These are phyloP conservation scores for Kluyveromyces dobzhanskii DNA, from an alignment of 805 yeast genomes.

Conservation along the genomic window DNA sequence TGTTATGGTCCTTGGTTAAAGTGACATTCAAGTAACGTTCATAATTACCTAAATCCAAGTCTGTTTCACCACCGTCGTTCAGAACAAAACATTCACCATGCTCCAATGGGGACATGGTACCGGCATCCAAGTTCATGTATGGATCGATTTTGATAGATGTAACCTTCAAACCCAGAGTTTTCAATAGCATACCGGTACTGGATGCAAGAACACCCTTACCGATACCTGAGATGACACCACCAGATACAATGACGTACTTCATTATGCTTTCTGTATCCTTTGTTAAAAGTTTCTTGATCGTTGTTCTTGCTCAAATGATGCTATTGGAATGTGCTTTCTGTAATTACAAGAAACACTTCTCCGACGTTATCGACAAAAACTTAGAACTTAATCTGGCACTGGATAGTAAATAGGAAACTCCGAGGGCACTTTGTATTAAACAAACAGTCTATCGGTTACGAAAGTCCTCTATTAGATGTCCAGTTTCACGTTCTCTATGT, in stretches of 20 bases:
- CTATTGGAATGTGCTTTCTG: too few relatives aligned
- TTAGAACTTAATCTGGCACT: too few relatives aligned
- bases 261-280: conserved; percentile 31
- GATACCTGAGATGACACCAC: conserved; percentile 98
- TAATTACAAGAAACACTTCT: too few relatives aligned
- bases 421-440: too few relatives aligned
- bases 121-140: conserved; percentile 98
- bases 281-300: too few relatives aligned
- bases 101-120: conserved; percentile 98
- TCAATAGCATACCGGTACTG: conserved; percentile 89
- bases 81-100: conserved; percentile 98
- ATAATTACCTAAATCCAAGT: conserved; percentile 94
- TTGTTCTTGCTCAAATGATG: too few relatives aligned
- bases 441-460: too few relatives aligned
- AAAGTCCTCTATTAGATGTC: too few relatives aligned
- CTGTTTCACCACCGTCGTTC: conserved; percentile 99
- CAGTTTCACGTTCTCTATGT: too few relatives aligned
- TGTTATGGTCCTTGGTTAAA: conserved; percentile 87
- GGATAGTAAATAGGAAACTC: too few relatives aligned
- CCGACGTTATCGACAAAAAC: too few relatives aligned
- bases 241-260: conserved; percentile 99
- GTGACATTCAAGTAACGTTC: conserved; percentile 94
- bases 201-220: conserved; percentile 99
- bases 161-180: conserved; percentile 89
- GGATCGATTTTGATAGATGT: conserved; percentile 98